phyloP scores from a whole-genome alignment of 2,329 filamentous ascomycete genomes.

The Lachnellula hyalina region DNA sequence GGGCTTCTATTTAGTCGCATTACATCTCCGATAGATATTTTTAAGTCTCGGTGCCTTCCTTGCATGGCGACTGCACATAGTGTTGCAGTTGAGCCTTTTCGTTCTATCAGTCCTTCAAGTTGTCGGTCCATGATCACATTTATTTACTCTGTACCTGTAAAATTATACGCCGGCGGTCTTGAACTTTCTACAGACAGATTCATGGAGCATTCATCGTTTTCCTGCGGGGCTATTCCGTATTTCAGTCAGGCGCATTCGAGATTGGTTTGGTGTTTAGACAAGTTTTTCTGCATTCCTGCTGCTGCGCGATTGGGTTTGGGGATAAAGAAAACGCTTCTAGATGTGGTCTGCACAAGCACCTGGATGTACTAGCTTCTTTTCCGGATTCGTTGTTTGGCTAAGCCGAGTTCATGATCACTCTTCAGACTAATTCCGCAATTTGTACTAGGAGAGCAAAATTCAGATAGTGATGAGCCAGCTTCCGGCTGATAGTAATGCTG shows the following conservation, averaged over 20 bases:
- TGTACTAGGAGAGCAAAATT: slow-evolving; percentile 10
- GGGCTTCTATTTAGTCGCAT: not conserved
- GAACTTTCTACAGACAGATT: slow-evolving; percentile 4
- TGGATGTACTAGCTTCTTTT: not conserved
- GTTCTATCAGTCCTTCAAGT: slow-evolving; percentile 25
- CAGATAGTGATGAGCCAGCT: slow-evolving; percentile 22
- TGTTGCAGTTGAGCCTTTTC: slow-evolving; percentile 21
- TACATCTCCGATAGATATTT: not conserved
- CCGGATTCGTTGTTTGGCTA: not conserved
- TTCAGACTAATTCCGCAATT: slow-evolving; percentile 3
- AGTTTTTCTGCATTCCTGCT: slow-evolving; percentile 11
- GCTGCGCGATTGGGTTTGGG: not conserved
- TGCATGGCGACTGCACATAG: slow-evolving; percentile 16
- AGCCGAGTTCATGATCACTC: not conserved
- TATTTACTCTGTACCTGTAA: slow-evolving; percentile 13
- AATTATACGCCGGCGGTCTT: slow-evolving; percentile 2
- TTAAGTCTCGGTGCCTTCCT: not conserved
- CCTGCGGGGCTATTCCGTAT: slow-evolving; percentile 3
- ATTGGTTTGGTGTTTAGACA: slow-evolving; percentile 7
- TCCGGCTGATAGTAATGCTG: slow-evolving; percentile 24
- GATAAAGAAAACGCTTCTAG: slow-evolving; percentile 1
- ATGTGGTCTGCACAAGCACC: not conserved
- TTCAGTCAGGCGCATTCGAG: slow-evolving; percentile 1
- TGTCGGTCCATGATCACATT: slow-evolving; percentile 18
- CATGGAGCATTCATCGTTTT: slow-evolving; percentile 11